Conservation (phyloP, 2,329 filamentous ascomycete species). For the Ceratocystiopsis brevicomis region DNA sequence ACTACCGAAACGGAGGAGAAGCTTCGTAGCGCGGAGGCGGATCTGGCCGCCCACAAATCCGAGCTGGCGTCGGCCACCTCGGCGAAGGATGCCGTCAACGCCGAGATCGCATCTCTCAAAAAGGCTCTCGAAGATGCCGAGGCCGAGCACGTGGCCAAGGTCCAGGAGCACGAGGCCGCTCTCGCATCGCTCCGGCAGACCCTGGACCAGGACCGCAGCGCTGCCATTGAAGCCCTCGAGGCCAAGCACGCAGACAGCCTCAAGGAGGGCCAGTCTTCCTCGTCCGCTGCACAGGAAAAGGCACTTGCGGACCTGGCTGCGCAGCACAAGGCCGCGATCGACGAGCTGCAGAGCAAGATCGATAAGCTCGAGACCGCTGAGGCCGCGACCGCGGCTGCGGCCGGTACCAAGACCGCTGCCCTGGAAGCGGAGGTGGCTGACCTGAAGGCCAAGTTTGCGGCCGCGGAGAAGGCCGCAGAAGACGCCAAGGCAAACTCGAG, state of each 20-base stretch:
- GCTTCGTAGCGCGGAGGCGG: constrained; percentile 29
- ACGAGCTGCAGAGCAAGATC: constrained; percentile 35
- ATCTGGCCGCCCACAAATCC: constrained; percentile 30
- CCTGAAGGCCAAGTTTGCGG: constrained; percentile 28
- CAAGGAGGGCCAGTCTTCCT: constrained; percentile 23
- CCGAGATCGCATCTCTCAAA: constrained; percentile 29
- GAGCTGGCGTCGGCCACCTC: constrained; percentile 29
- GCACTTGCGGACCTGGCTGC: constrained; percentile 30
- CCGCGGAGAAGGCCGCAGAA: constrained; percentile 26
- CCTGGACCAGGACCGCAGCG: constrained; percentile 30
- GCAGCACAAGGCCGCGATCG: constrained; percentile 27
- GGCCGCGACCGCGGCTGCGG: constrained; percentile 24
- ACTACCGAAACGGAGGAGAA: constrained; percentile 30
- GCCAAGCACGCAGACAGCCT: constrained; percentile 29
- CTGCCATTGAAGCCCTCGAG: constrained; percentile 30
- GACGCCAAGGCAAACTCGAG: constrained; percentile 21
- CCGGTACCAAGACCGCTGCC: constrained; percentile 26
- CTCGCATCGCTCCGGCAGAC: constrained; percentile 26
- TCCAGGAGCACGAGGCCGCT: constrained; percentile 19
- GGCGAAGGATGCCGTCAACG: constrained; percentile 29
- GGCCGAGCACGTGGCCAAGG: constrained; percentile 21
- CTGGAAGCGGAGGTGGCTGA: constrained; percentile 34
- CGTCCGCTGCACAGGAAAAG: constrained; percentile 27
- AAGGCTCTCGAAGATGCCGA: constrained; percentile 29
- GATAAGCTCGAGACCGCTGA: constrained; percentile 31